A percentile compares a stretch with the other conserved stretches of the same genome.
Evolutionary conservation across 441 rosid species (phyloP).

Genomic region (Rhodomyrtus psidioides): DNA sequence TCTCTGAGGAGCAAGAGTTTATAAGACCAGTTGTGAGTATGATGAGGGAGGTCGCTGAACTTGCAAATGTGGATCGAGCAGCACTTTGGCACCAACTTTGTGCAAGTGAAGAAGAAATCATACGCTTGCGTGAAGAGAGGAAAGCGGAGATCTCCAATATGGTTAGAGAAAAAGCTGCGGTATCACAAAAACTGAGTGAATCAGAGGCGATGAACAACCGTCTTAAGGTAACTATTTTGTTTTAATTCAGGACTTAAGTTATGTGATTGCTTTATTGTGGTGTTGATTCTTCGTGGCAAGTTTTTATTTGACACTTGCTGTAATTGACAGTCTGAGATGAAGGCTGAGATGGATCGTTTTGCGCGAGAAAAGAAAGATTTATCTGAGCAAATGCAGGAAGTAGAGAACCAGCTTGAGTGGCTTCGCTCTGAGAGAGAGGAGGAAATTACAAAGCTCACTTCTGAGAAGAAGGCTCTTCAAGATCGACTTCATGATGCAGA

Average conservation of each 20-base stretch:
- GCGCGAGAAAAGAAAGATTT: slow-evolving; percentile 84
- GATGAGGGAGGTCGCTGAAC: slow-evolving; percentile 89
- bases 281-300: background rate
- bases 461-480: slow-evolving; percentile 80
- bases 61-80: slow-evolving; percentile 88
- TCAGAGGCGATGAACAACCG: slow-evolving; percentile 65
- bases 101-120: slow-evolving; percentile 77
- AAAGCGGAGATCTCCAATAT: slow-evolving; percentile 58
- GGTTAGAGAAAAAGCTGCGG: slow-evolving; percentile 51
- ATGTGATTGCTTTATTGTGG: background rate
- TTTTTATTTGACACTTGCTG: slow-evolving; percentile 9
- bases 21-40: slow-evolving; percentile 68
- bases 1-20: slow-evolving; percentile 80
- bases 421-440: slow-evolving; percentile 89
- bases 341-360: slow-evolving; percentile 80
- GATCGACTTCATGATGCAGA: slow-evolving; percentile 98
- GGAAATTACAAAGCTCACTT: slow-evolving; percentile 55
- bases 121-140: slow-evolving; percentile 61
- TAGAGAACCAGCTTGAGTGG: slow-evolving; percentile 98
- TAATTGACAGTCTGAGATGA: slow-evolving; percentile 80
- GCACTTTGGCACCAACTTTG: slow-evolving; percentile 97
- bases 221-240: slow-evolving; percentile 61
- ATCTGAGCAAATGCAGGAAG: slow-evolving; percentile 76
- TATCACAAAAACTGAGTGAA: slow-evolving; percentile 68
- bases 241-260: slow-evolving; percentile 4